Evolutionary conservation across 2,329 filamentous ascomycete genomes (phyloP).

Genomic region (Hymenoscyphus occultus): DNA sequence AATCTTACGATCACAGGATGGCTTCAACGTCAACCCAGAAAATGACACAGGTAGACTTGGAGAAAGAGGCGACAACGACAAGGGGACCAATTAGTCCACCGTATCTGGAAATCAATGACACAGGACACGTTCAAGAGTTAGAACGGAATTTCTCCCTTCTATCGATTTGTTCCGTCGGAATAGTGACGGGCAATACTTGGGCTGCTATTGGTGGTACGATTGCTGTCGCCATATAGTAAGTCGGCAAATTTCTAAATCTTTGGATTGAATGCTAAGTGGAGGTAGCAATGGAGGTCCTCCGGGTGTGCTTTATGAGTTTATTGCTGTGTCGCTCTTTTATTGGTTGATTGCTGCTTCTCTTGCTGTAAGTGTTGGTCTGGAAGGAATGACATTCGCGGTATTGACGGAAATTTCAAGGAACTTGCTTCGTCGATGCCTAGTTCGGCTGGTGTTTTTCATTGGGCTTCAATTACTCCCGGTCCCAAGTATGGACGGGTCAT

Average conservation of each 20-base stretch:
- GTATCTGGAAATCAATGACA: conserved; percentile 42
- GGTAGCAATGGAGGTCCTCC: conserved; percentile 57
- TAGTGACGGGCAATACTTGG: conserved; percentile 45
- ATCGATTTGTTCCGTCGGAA: conserved; percentile 45
- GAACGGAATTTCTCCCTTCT: conserved; percentile 48
- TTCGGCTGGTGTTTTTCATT: conserved; percentile 46
- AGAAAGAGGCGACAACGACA: background rate
- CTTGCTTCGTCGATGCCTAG: conserved; percentile 32
- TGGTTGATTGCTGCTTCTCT: conserved; percentile 49
- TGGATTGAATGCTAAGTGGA: conserved; percentile 1
- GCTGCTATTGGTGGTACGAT: conserved; percentile 47
- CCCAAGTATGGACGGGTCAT: conserved; percentile 44
- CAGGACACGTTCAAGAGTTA: conserved; percentile 50
- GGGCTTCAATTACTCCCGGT: conserved; percentile 49
- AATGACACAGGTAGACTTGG: background rate
- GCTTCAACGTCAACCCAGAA: background rate
- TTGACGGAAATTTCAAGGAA: conserved; percentile 19
- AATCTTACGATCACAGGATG: background rate
- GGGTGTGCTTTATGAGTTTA: conserved; percentile 61
- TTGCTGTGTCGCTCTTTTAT: conserved; percentile 49
- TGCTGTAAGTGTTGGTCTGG: conserved; percentile 38
- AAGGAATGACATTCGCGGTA: background rate
- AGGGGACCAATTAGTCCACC: conserved; percentile 2
- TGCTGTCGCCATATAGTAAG: conserved; percentile 35
- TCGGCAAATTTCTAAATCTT: background rate